Base-by-base conservation (phyloP, 371 early-diverging fungal species). In the Lichtheimia corymbifera region DNA sequence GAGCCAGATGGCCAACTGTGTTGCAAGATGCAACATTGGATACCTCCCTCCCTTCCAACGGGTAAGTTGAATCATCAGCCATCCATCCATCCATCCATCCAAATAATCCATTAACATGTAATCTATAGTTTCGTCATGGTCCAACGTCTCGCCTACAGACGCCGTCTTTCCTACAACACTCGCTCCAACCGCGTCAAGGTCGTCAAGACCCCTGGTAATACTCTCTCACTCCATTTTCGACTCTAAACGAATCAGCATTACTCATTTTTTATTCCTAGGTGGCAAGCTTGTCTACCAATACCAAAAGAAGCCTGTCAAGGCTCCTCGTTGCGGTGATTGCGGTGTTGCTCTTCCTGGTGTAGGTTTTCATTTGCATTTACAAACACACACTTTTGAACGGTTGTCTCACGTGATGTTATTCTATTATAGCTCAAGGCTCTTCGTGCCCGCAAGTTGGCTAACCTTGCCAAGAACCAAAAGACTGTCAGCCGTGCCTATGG, bases 161-260 rank as follows among this genome's bases (percentile, higher is more conserved):
- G 97, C 72, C 92, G 97, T 74, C 87, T 94, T 70, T 96, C 97
- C 68, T 98, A 97, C 94, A 97, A 97, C 94, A 98, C 98, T 76
- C 91, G 91, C 82, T 96, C 96, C 76, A 98, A 98, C 95, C 90
- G 94, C 84, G 89, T 90, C 79, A 84, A 88, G 73, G 87, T 94
- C 74, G 91, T 94, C 83, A 97, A 97, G 94, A 97, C 98, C 68
- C 98, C 98, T 66, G 97, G 93, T 88, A 75, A 64, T 47, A 43
- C 17, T 54, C 18, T 0, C n/a, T 11, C 1, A 22, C 22, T n/a
- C 22, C 14, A 41, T 55, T 11, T 6, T 35, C 20, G 14, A 17
- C 43, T 14, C 11, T 5, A 53, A 50, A 50, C 5, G 12, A 17
- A 28, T 27, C 45, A 35, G 15, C 47, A 35, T 55, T 25, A 55